Base-by-base conservation (phyloP, 306 rosid species). In the Senna siamea region DNA sequence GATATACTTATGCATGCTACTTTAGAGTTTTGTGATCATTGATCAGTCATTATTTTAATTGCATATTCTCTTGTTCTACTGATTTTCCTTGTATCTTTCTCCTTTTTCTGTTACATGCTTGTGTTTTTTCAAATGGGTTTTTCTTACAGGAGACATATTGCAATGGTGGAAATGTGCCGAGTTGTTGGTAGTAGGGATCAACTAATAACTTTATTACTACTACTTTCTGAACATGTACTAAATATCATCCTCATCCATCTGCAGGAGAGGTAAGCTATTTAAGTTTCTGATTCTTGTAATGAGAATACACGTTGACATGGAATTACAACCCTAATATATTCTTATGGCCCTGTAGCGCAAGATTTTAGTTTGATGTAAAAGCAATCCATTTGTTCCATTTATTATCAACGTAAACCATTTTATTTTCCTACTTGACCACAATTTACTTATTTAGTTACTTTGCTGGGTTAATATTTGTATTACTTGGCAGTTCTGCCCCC, bases 91-190 rank as follows among this genome's bases (percentile, higher is more conserved):
- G 6, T 75, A 23, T 52, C 46, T 62, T 79, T 72, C 17, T 69
- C 22, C 4, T 7, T 47, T 54, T 32, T 61, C 22, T 46, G 6
- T 73, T 20, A 34, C 63, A 41, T 61, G 4, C 18, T 28, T 56
- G 34, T 50, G 6, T 78, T 57, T 73, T 71, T 60, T 30, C 14
- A 76, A 76, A 69, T 65, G 28, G 9, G 40, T 37, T 46, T 87
- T 37, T 82, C 71, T 76, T 76, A 26, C 89, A 94, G 98, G 97
- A 85, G 98, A 76, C 87, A 88, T 75, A 76, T 87, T 60, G 98
- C 96, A 11, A 89, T 91, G 98, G 87, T 89, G 44, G 98, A 93
- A 80, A 91, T 94, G 97, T 91, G 98, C 74, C 91, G 88, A 66
- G 88, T 88, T 82, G 91, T 91, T 71, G 91, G 93, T 72, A 84